Conservation (phyloP, 164 flowering plant species). For the Vitis riparia region DNA sequence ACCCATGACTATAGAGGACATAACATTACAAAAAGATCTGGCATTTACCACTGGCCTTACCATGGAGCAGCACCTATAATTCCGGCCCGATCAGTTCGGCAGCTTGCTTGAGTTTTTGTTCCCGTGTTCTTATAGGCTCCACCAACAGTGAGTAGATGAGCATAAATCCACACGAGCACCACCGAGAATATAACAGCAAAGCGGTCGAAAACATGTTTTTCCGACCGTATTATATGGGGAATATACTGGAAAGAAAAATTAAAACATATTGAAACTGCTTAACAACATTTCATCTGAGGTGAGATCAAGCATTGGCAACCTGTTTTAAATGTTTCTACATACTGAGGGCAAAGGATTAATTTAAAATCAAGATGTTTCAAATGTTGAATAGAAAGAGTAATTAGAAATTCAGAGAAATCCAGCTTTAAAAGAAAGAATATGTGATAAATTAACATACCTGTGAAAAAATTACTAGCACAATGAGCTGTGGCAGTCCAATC, state of each 20-base stretch:
- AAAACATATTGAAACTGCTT: background rate
- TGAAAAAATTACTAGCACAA: constrained; percentile 68
- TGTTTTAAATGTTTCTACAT: background rate
- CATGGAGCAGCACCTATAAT: constrained; percentile 84
- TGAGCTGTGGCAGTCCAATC: constrained; percentile 81
- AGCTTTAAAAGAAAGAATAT: background rate
- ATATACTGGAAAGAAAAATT: constrained; percentile 59
- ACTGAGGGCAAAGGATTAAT: background rate
- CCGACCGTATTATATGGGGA: constrained; percentile 56
- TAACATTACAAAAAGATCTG: background rate
- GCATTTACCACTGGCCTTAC: constrained; percentile 33
- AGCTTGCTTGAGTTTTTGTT: constrained; percentile 61
- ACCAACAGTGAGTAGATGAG: constrained; percentile 91
- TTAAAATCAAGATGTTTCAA: background rate
- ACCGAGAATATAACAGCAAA: constrained; percentile 88
- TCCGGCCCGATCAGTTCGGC: constrained; percentile 91
- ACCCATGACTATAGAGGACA: background rate
- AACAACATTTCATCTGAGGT: background rate
- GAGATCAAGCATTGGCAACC: background rate
- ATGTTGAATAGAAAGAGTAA: background rate
- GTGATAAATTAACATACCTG: constrained; percentile 47
- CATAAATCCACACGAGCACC: constrained; percentile 86
- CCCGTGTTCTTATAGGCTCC: constrained; percentile 77
- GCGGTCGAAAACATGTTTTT: constrained; percentile 62
- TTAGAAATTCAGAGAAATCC: background rate